A percentile compares a stretch with the other conserved stretches of the same genome.
Conservation (phyloP, 805 yeast genomes). For the Kazachstania taianensis region DNA sequence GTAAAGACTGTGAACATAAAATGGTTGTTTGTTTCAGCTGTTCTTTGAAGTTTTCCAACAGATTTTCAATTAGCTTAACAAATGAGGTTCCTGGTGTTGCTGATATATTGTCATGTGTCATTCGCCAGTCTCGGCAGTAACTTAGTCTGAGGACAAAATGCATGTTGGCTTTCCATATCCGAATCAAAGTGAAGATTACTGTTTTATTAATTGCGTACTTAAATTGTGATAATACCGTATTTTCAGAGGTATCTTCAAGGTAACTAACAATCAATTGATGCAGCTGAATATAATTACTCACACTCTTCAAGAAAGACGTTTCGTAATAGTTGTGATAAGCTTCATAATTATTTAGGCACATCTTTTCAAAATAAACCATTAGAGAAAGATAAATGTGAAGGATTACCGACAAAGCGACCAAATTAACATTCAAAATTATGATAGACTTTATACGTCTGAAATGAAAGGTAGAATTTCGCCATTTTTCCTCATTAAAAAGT, state of each 20-base stretch:
- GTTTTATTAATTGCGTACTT: conserved; percentile 9
- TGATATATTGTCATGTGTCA: background rate
- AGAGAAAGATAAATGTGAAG: conserved; percentile 8
- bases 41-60: no score
- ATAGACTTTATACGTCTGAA: conserved; percentile 4
- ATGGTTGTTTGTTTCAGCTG: conserved; percentile 6
- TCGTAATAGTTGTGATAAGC: conserved; percentile 7
- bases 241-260: conserved; percentile 5
- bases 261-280: conserved; percentile 5
- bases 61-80: background rate
- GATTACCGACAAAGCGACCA: conserved; percentile 5
- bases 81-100: background rate
- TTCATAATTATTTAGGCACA: conserved; percentile 2
- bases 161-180: conserved; percentile 11
- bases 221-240: conserved; percentile 1
- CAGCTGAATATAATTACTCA: conserved; percentile 5
- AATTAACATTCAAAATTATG: conserved; percentile 6
- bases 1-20: conserved; percentile 2
- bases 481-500: conserved; percentile 1
- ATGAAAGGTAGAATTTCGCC: conserved; percentile 9
- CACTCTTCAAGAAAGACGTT: conserved; percentile 4
- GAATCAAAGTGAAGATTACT: conserved; percentile 7
- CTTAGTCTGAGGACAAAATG: conserved; percentile 8
- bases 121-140: conserved; percentile 5
- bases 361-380: conserved; percentile 12